phyloP scores from a whole-genome alignment of 2,329 filamentous ascomycete genomes.

The Trichoderma oligosporum region DNA sequence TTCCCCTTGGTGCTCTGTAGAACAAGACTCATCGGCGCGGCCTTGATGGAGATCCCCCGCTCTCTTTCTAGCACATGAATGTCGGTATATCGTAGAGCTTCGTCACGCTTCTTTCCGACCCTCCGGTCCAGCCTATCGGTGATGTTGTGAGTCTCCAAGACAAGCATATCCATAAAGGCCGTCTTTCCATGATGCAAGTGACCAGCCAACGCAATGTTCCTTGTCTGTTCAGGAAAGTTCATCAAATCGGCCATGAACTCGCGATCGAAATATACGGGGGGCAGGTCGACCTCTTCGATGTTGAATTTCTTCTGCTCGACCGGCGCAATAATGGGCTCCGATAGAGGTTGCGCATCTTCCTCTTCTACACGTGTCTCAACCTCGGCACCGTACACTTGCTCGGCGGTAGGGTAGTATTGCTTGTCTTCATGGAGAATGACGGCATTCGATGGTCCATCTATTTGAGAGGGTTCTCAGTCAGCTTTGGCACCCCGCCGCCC shows the following conservation, averaged over 20 bases:
- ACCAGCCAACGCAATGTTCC: conserved; percentile 87
- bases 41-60: conserved; percentile 85
- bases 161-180: conserved; percentile 96
- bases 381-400: conserved; percentile 89
- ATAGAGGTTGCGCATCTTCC: conserved; percentile 90
- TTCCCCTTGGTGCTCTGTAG: conserved; percentile 86
- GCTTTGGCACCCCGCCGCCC: not conserved
- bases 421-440: conserved; percentile 99
- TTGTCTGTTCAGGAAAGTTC: conserved; percentile 90
- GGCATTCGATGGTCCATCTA: conserved; percentile 85
- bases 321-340: conserved; percentile 89
- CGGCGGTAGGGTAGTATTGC: conserved; percentile 97
- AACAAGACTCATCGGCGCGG: conserved; percentile 90
- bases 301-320: conserved; percentile 95
- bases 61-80: conserved; percentile 85
- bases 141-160: conserved; percentile 90
- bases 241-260: conserved; percentile 94
- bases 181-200: conserved; percentile 98
- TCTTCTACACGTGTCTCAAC: conserved; percentile 96
- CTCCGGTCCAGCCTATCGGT: conserved; percentile 73
- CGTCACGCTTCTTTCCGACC: conserved; percentile 75
- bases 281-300: conserved; percentile 86
- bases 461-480: conserved; percentile 4
- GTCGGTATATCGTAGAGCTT: conserved; percentile 93
- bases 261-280: conserved; percentile 80